A percentile compares a stretch with the other conserved stretches of the same genome.
Evolutionary conservation across 2,329 filamentous ascomycete species (phyloP).

Genomic region (Fusarium begoniae): DNA sequence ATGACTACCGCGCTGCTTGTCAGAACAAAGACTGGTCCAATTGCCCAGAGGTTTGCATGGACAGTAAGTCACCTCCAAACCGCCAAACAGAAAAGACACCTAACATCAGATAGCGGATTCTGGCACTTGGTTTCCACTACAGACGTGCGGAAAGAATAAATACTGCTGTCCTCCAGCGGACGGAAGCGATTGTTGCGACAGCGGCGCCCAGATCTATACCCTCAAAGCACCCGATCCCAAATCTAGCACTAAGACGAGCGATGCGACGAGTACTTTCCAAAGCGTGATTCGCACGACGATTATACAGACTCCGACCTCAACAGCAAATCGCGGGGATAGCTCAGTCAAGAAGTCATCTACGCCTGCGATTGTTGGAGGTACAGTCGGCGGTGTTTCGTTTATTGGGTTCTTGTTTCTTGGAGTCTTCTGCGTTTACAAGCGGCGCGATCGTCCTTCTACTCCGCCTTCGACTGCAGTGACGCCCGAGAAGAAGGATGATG

Average conservation of each 20-base stretch:
- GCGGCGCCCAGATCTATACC: slow-evolving; percentile 21
- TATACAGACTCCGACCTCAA: background rate
- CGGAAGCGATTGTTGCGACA: slow-evolving; percentile 26
- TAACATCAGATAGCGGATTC: background rate
- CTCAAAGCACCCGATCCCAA: slow-evolving; percentile 15
- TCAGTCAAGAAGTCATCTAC: background rate
- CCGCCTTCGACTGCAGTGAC: background rate
- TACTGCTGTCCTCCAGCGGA: slow-evolving; percentile 33
- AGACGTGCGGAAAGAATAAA: slow-evolving; percentile 29
- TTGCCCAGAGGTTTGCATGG: slow-evolving; percentile 33
- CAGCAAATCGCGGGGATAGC: background rate
- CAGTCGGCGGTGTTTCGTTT: slow-evolving; percentile 27
- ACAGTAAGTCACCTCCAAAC: slow-evolving; percentile 3
- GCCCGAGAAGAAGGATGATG: background rate
- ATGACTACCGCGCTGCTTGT: slow-evolving; percentile 35
- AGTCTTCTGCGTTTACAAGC: slow-evolving; percentile 18
- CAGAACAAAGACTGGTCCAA: slow-evolving; percentile 37
- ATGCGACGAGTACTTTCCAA: background rate
- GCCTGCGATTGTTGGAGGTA: slow-evolving; percentile 30
- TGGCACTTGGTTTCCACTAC: slow-evolving; percentile 21
- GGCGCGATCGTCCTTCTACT: background rate
- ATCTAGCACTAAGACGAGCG: background rate
- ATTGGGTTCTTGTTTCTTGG: slow-evolving; percentile 25
- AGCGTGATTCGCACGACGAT: background rate
- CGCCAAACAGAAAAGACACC: rapidly evolving